These are phyloP conservation scores for Yarrowia yakushimensis DNA, from an alignment of 805 yeast species.

Conservation along the genomic window DNA sequence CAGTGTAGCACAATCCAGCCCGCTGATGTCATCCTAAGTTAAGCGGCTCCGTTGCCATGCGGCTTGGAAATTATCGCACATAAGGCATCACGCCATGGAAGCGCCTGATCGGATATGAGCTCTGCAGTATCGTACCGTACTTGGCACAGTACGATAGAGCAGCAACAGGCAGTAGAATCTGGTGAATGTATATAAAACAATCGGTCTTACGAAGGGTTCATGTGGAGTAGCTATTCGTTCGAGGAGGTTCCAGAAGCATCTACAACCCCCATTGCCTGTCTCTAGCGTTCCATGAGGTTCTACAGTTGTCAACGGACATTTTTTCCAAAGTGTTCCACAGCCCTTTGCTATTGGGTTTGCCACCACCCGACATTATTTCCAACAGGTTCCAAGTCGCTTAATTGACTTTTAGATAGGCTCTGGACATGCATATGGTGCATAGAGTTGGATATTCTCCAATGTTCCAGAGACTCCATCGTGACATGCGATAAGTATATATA, in stretches of 20 bases:
- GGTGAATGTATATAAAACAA: background rate
- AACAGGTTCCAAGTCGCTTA: conserved; percentile 22
- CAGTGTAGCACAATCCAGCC: background rate
- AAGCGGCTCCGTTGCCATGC: conserved; percentile 12
- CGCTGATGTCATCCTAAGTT: conserved; percentile 6
- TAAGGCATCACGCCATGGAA: background rate
- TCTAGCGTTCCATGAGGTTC: background rate
- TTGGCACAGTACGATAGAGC: conserved; percentile 1
- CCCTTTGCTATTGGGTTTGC: conserved; percentile 15
- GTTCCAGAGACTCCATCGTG: conserved; percentile 21
- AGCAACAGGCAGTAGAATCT: background rate
- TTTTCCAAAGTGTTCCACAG: conserved; percentile 10
- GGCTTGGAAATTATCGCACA: conserved; percentile 12
- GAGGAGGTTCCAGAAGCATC: background rate
- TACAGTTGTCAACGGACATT: background rate
- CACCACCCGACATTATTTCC: conserved; percentile 6
- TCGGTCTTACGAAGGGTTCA: background rate
- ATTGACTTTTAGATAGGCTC: conserved; percentile 22
- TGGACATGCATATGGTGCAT: conserved; percentile 1
- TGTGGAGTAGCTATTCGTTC: background rate
- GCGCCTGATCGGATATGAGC: conserved; percentile 19
- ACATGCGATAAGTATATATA: conserved; percentile 1
- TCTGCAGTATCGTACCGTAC: too few species aligned
- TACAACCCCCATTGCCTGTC: background rate
- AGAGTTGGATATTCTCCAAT: conserved; percentile 15